Evolutionary conservation across 345 rosid species (phyloP), one percentile per base, ranked within the genome.

Genomic region (Carallia pectinifolia): DNA sequence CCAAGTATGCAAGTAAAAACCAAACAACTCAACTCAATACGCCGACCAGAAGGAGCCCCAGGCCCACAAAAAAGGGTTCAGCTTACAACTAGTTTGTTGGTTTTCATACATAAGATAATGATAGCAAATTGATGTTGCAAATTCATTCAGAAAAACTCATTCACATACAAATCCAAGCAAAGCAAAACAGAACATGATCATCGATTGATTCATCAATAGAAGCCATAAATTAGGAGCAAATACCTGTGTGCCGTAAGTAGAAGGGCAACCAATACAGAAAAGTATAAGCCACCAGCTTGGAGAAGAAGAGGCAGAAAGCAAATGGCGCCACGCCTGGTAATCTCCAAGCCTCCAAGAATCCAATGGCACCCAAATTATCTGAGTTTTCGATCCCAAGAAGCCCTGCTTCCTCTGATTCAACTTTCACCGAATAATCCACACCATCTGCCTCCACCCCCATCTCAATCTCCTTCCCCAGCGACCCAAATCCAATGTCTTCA

Each of bases 231-330:
- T 29, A 60, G 65, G 50, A 61, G 38, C 30, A 50, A 67, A 7
- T 80, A 93, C 96, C 91, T 84, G 92, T 87, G 83, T 94, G 93
- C 79, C 96, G 81, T 55, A 91, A 71, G 85, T 91, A 94, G 83
- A 87, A 91, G 54, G 97, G 97, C 79, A 94, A 76, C 96, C 96
- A 94, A 69, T 94, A 94, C 17, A 94, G 80, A 75, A 94, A 94
- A 2, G 96, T 94, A 83, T 94, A 94, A 19, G 96, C 98, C 34
- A 94, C 97, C 27, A 90, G 90, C 88, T 91, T 94, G 0, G 96
- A 90, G 77, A 94, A 94, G 79, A 94, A 90, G 69, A 91, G 88
- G 79, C 95, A 91, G 84, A 86, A 90, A 7, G 97, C 88, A 55
- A 82, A 94, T 55, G 93, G 87, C 19, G 89, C 86, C 71, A 94